Conservation (phyloP, 1,139 yeast genomes). For the Pneumocystis jirovecii region DNA sequence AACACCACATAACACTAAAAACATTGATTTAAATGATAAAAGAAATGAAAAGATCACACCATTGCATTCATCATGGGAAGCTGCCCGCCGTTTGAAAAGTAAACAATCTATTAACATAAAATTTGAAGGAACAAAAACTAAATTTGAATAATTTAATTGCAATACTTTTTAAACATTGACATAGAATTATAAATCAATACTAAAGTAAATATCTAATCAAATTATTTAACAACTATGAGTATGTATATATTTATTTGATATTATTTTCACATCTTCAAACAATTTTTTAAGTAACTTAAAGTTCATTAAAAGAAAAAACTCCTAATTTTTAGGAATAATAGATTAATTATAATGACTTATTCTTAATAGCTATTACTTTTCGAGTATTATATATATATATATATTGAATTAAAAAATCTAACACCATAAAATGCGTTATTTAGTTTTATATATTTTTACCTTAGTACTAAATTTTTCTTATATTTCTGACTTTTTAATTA, state of each 20-base stretch:
- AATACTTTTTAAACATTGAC: background rate
- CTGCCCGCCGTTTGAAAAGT: slow-evolving; percentile 45
- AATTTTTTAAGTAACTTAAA: background rate
- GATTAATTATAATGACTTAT: background rate
- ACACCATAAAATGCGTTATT: background rate
- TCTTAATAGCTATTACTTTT: background rate
- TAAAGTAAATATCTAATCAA: background rate
- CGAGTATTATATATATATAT: background rate
- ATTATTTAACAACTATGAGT: background rate
- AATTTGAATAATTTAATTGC: slow-evolving; percentile 28
- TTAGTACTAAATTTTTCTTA: background rate
- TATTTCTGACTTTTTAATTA: background rate
- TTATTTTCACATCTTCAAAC: background rate
- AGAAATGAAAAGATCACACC: slow-evolving; percentile 20
- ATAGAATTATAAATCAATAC: background rate
- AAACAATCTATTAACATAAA: slow-evolving; percentile 38
- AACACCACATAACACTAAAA: slow-evolving; percentile 33
- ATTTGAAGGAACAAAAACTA: slow-evolving; percentile 73
- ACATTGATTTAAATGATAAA: slow-evolving; percentile 24
- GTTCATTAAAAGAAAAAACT: background rate
- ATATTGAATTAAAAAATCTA: too few species aligned
- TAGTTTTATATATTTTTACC: background rate
- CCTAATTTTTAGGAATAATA: background rate
- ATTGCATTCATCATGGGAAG: slow-evolving; percentile 94
- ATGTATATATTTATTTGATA: background rate